phyloP scores from a whole-genome alignment of 495 filamentous ascomycete species.

The Rhypophila decipiens region DNA sequence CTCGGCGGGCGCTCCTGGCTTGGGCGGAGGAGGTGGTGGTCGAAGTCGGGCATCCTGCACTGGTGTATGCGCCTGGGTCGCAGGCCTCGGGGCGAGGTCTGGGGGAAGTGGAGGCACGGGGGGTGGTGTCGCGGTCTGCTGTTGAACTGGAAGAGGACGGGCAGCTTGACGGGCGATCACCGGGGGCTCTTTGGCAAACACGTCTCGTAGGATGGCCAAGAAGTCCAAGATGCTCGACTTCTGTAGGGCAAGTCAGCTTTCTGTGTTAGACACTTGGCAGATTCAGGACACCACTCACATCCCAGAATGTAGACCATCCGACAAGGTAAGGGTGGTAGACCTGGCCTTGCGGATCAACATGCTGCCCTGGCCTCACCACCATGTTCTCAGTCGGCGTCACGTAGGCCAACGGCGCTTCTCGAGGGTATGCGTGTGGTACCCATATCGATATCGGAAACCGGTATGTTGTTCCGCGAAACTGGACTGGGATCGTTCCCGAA shows the following conservation, averaged over 20 bases:
- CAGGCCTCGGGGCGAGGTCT: slow-evolving; percentile 18
- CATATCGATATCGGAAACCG: slow-evolving; percentile 88
- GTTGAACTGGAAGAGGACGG: slow-evolving; percentile 32
- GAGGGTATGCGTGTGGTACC: slow-evolving; percentile 91
- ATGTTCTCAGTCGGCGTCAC: slow-evolving; percentile 85
- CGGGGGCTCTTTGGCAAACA: slow-evolving; percentile 93
- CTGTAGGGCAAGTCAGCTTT: slow-evolving; percentile 39
- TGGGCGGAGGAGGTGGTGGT: slow-evolving; percentile 40
- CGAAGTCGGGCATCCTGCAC: slow-evolving; percentile 10
- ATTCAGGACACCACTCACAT: slow-evolving; percentile 55
- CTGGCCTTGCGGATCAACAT: slow-evolving; percentile 89
- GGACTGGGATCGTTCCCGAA: slow-evolving; percentile 77
- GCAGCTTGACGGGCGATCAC: slow-evolving; percentile 68
- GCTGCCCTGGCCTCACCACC: slow-evolving; percentile 83
- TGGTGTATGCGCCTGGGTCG: slow-evolving; percentile 5
- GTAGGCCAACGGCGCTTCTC: slow-evolving; percentile 77
- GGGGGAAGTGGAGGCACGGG: slow-evolving; percentile 37
- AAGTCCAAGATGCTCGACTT: slow-evolving; percentile 77
- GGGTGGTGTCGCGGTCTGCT: slow-evolving; percentile 26
- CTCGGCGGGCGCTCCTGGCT: slow-evolving; percentile 27
- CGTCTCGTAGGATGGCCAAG: slow-evolving; percentile 70
- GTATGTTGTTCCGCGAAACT: slow-evolving; percentile 83
- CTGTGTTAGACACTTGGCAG: background rate
- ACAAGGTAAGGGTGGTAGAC: slow-evolving; percentile 95
- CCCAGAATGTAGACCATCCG: slow-evolving; percentile 82